Base-by-base conservation (phyloP, 2,329 filamentous ascomycete species). In the Xylariaceae sp. region DNA sequence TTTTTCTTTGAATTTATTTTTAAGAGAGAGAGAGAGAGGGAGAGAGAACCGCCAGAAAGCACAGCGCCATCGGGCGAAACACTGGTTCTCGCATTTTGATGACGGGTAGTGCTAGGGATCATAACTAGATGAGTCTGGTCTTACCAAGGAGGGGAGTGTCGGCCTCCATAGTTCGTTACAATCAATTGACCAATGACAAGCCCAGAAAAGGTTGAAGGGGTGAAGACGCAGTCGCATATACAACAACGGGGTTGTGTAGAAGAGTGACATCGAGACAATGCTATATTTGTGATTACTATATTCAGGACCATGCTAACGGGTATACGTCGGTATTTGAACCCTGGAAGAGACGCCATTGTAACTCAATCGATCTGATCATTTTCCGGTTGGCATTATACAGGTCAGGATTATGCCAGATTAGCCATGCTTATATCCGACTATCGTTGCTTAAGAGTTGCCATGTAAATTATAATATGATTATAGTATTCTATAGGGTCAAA, bases 101-200 rank as follows among this genome's bases (percentile, higher is more conserved):
- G 50, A 18, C 26, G 20, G 32, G 7, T 18, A 41, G 5, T 29
- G 6, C 26, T 6, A 29, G 5, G 10, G 10, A 29, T 10, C 10
- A 29, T 10, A 5, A 10, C 6, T 50, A 52, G 41, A 51, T 43
- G 32, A 26, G 44, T 18, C 47, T 10, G 9, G 42, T 64, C 66
- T 57, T 54, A 67, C 66, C 60, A 20, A 61, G 58, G 23, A 68
- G 50, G 32, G 66, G 64, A n/a, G 62, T 62, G 26, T 57, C 46
- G 23, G 61, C 64, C 43, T 60, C 58, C 65, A 68, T 68, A 9
- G 37, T 44, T 32, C 10, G 40, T 26, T 46, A 21, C 46, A 29
- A 47, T 43, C 12, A 20, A 18, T 37, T 3, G 2, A 7, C 20
- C 10, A 43, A 12, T 18, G 29, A 40, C 10, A 7, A 29, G 12